Evolutionary conservation across 768 basidiomycete genomes (phyloP).

Genomic region (Boletus rubescentipes): DNA sequence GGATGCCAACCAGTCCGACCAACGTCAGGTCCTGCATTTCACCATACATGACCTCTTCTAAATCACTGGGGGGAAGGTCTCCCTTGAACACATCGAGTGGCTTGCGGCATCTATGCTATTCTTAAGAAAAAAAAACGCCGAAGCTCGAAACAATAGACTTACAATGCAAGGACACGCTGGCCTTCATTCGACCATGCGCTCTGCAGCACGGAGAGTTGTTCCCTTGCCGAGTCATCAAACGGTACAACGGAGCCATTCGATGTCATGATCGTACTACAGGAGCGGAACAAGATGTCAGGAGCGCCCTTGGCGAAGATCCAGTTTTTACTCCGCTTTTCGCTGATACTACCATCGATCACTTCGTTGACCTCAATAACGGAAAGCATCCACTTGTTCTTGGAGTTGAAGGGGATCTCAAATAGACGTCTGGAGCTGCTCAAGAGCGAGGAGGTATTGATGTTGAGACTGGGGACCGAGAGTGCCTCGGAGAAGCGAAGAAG

Average conservation of each 20-base stretch:
- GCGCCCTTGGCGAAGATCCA: slow-evolving; percentile 58
- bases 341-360: slow-evolving; percentile 7
- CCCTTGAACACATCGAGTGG: slow-evolving; percentile 26
- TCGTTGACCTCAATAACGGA: slow-evolving; percentile 35
- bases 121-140: neutral
- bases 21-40: slow-evolving; percentile 42
- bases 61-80: slow-evolving; percentile 26
- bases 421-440: slow-evolving; percentile 23
- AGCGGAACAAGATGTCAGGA: slow-evolving; percentile 50
- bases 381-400: slow-evolving; percentile 60
- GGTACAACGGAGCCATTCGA: slow-evolving; percentile 35
- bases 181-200: slow-evolving; percentile 47
- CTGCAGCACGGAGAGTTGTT: slow-evolving; percentile 29
- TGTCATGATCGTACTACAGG: slow-evolving; percentile 36
- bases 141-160: neutral
- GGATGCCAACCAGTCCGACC: slow-evolving; percentile 52
- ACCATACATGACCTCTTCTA: slow-evolving; percentile 40
- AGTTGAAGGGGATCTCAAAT: slow-evolving; percentile 46
- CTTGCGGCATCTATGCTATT: slow-evolving; percentile 29
- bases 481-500: slow-evolving; percentile 48
- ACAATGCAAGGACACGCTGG: slow-evolving; percentile 53
- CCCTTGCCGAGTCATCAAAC: slow-evolving; percentile 23
- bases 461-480: slow-evolving; percentile 24
- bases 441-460: slow-evolving; percentile 24
- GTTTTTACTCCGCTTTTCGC: slow-evolving; percentile 6